Evolutionary conservation across 2,329 filamentous ascomycete species (phyloP), one percentile per base, ranked within the genome.

Genomic region (Botrytis porri): DNA sequence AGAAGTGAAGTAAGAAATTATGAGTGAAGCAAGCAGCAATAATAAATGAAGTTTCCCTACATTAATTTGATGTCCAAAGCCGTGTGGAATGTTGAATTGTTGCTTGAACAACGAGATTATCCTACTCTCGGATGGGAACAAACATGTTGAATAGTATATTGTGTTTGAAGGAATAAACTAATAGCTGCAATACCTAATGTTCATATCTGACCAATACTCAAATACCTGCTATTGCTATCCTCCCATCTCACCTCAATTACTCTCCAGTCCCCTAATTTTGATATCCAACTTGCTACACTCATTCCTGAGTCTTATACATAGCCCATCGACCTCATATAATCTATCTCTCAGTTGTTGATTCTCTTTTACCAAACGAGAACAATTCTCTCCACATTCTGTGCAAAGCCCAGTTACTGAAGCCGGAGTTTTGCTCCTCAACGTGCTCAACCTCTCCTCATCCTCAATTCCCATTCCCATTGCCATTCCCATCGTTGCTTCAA

Each of bases 231-330:
- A 54, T 10, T 57, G 4, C 25, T 57, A 20, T 18, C 18, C 25
- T 41, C 10, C 14, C 6, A 16, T 29, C 25, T 14, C 18, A 41
- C 22, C 9, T n/a, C 10, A 12, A 29, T 41, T 14, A 14, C 10
- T 29, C 37, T 67, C 35, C 9, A 67, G 45, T 35, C 35, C 35
- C 9, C 16, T 39, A 6, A 41, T 57, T 14, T 57, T 41, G 39
- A 12, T 67, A 18, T 67, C 64, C 32, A 67, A 4, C 32, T 67
- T 54, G 32, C 45, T n/a, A 32, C 64, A 67, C 48, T 54, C 35
- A 16, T 37, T 67, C 25, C 48, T 41, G 35, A 67, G 64, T 29
- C 64, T 67, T 8, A 57, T 57, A 35, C 64, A 67, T 32, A 67
- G 57, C 16, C 64, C 64, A 41, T 67, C 64, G 10, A 67, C 35